phyloP scores from a whole-genome alignment of 2,329 filamentous ascomycete species.

The Colletotrichum sp. region DNA sequence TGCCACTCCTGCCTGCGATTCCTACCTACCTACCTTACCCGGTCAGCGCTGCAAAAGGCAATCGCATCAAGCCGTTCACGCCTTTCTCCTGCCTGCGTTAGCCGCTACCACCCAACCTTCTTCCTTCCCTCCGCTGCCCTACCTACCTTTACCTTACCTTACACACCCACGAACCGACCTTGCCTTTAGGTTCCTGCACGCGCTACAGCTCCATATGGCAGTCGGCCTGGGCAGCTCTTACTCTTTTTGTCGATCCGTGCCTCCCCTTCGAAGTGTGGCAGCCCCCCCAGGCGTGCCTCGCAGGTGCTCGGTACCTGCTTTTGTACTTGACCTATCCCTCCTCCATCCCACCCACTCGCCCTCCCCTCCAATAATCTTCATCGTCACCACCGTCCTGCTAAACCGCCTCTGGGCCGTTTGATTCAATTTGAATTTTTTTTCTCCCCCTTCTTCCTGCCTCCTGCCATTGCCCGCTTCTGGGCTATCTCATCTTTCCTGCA shows the following conservation, averaged over 20 bases:
- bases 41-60: neutral
- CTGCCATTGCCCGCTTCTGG: neutral
- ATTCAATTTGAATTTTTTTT: neutral
- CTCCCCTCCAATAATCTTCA: conserved; percentile 6
- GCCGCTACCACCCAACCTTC: neutral
- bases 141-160: neutral
- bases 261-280: neutral
- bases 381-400: conserved; percentile 1
- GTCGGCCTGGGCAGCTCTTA: conserved; percentile 1
- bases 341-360: neutral
- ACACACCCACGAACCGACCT: neutral
- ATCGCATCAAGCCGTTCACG: neutral
- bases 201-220: conserved; percentile 8
- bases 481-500: neutral
- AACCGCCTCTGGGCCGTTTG: neutral
- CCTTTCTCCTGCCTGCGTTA: neutral
- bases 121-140: neutral
- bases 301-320: conserved; percentile 17
- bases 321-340: neutral
- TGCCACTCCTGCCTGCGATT: neutral
- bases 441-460: neutral
- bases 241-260: conserved; percentile 7
- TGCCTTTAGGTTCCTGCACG: neutral
- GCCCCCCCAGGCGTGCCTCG: neutral
- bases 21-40: neutral